Evolutionary conservation across 192 early-diverging fungal species (phyloP), one percentile per base, ranked within the genome.

Genomic region (Entomortierella beljakovae): DNA sequence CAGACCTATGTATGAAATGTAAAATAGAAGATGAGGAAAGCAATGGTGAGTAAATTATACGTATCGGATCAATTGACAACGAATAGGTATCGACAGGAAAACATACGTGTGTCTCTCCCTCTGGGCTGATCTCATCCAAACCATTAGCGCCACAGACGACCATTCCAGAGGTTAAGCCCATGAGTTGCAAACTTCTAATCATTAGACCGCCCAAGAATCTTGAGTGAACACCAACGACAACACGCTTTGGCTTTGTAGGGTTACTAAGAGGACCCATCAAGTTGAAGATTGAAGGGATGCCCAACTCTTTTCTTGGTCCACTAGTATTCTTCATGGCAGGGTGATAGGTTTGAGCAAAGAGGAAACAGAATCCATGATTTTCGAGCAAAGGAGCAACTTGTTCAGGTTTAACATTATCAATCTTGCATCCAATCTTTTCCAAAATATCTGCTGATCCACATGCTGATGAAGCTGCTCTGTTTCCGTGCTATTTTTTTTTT

Each of bases 391-490:
- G 66, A 18, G 86, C 88, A 6, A 96, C 93, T 23, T 90, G 57
- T 6, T 84, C 85, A 1, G 95, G 90, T 32, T 86, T 62, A 10
- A 98, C 81, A 40, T 85, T 83, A 9, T 63, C 80, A 38, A 99
- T 87, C 38, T 86, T 79, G 66, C 94, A 96, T 35, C 93, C 93
- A 55, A 94, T 66, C 34, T 89, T 82, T 85, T 99, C 98, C 52
- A 99, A 83, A 34, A 98, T 84, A 68, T 99, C 97, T 0, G 98
- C 98, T 3, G 96, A 98, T 9, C 98, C 98, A 67, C 90, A 94
- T 61, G 86, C 86, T 1, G 96, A 98, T 15, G 96, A 95, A 23
- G 96, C 90, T 0, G 96, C 93, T 28, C 95, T 87, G 83, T 95
- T 98, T 35, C 98, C 98, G 82, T 96, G 95, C 91, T 95, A 69